A percentile compares a stretch with the other conserved stretches of the same genome.
These are phyloP conservation scores for Theobroma grandiflorum DNA, from an alignment of 441 rosid species.

Conservation along the genomic window DNA sequence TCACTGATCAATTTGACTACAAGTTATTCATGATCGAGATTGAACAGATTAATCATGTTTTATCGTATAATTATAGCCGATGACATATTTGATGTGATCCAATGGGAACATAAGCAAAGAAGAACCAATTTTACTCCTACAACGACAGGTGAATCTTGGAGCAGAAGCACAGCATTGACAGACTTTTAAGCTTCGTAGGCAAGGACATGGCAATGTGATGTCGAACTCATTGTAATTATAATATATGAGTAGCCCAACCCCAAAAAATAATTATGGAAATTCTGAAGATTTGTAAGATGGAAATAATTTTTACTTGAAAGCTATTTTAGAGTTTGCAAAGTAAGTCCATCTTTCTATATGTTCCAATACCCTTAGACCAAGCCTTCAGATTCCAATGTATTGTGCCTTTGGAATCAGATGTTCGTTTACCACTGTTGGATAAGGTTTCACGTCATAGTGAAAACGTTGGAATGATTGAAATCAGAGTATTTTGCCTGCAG, in stretches of 20 bases:
- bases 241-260: background rate
- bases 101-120: background rate
- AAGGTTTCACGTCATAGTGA: background rate
- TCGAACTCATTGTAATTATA: background rate
- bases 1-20: no score
- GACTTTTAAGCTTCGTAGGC: background rate
- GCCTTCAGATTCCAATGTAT: background rate
- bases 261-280: background rate
- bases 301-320: slow-evolving; percentile 3
- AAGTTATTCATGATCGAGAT: no score
- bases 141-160: background rate
- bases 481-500: background rate
- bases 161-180: background rate
- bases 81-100: background rate
- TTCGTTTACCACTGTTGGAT: background rate
- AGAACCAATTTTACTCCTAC: background rate
- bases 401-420: background rate
- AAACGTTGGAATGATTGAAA: background rate
- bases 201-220: background rate
- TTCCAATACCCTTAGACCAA: background rate
- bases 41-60: no score
- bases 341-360: background rate
- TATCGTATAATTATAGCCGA: background rate
- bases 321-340: background rate
- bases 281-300: background rate